A percentile compares a stretch with the other conserved stretches of the same genome.
These are phyloP conservation scores for Puccinellia tenuiflora DNA, from an alignment of 176 grass and related monocot genomes.

Conservation along the genomic window DNA sequence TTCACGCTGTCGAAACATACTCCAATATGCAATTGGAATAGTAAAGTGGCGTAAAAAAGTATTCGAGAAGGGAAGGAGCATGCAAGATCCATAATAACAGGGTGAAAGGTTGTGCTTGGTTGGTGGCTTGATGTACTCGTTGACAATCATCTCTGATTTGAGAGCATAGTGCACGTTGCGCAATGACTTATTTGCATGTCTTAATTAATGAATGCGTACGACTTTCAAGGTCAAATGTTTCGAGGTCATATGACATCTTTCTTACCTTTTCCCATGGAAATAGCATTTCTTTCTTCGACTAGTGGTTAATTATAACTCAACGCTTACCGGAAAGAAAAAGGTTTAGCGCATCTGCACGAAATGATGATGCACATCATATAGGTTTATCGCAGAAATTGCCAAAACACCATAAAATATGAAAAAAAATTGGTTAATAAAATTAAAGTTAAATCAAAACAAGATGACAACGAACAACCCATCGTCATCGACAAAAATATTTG, in stretches of 20 bases:
- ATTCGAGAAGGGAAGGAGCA: background rate
- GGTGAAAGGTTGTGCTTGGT: background rate
- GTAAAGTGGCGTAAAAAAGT: no score
- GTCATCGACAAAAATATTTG: background rate
- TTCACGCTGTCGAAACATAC: background rate
- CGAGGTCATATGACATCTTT: background rate
- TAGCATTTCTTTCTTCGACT: background rate
- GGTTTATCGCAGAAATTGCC: background rate
- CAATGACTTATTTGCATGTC: background rate
- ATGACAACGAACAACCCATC: background rate
- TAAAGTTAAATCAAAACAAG: background rate
- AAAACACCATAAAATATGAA: no score
- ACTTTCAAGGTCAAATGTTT: background rate
- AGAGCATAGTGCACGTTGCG: background rate
- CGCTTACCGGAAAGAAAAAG: no score
- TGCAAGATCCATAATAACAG: background rate
- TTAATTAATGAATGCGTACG: background rate
- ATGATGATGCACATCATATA: background rate
- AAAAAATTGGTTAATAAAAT: no score
- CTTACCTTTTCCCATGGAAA: background rate
- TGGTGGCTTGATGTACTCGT: background rate
- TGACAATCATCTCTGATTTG: background rate
- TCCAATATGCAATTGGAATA: background rate
- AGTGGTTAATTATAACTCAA: no score
- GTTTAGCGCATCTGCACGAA: no score